Evolutionary conservation across 805 yeast genomes (phyloP), one percentile per base, ranked within the genome.

Genomic region (Soucietia sequanensis): DNA sequence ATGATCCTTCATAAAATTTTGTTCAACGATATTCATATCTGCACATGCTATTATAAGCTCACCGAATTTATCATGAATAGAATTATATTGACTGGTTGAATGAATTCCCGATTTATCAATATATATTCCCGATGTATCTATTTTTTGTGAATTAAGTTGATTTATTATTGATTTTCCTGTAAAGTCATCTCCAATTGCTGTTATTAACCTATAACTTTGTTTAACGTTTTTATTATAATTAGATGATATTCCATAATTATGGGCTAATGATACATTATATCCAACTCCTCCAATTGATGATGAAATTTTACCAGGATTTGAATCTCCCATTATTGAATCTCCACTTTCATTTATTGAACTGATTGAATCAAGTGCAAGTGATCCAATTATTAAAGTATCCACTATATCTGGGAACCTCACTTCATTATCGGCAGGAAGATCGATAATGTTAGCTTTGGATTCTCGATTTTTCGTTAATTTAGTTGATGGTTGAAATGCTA

Each of bases 241-340:
- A 14, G 31, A 24, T 3, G 43, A 38, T n/a, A 33, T 25, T 5
- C 45, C 41, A 39, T 67, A 72, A 13, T 58, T 49, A 3, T 83
- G 66, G 0, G 93, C 91, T n/a, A 75, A 49, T 0, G 86, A 80
- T 11, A 88, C 80, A 48, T 89, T 88, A 54, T 75, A 80, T 0
- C 88, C 96, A 2, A 88, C 95, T 1, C 96, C 96, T 1, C 96
- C 96, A 6, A 86, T 54, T 0, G 82, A 67, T 2, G 80, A 69
- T 1, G 57, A 47, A 5, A 76, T 69, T 0, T 48, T 52, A 0
- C 93, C 89, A 0, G 93, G 93, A 44, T 84, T 84, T 2, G 95
- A 87, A 39, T 91, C 91, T 9, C 62, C 58, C 46, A 71, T 47
- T 10, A 42, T 46, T 12, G 49, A 34, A 0, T 34, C 33, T n/a